A percentile compares a stretch with the other conserved stretches of the same genome.
phyloP scores from a whole-genome alignment of 2,329 filamentous ascomycete species.

The Trichoderma sp. region DNA sequence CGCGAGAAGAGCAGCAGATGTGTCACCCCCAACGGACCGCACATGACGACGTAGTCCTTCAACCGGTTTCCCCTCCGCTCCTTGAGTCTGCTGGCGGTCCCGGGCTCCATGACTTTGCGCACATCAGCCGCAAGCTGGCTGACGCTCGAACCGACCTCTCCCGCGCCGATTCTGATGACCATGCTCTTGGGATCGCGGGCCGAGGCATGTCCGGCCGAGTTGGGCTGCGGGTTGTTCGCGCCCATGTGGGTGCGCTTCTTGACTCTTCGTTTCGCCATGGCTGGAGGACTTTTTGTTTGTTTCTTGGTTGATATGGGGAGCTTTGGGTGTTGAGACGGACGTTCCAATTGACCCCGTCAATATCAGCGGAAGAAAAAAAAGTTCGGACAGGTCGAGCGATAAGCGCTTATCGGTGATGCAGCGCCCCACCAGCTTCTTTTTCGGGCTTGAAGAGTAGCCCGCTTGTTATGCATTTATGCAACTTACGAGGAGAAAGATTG shows the following conservation, averaged over 20 bases:
- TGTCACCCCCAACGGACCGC: constrained; percentile 87
- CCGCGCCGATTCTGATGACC: constrained; percentile 95
- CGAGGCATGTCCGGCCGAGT: constrained; percentile 62
- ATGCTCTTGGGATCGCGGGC: constrained; percentile 85
- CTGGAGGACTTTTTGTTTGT: constrained; percentile 31
- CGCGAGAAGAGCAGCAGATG: constrained; percentile 93
- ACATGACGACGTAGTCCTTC: constrained; percentile 93
- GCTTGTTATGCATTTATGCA: background rate
- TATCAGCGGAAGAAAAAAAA: constrained; percentile 40
- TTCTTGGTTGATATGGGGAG: background rate
- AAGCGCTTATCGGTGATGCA: constrained; percentile 38
- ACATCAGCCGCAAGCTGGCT: constrained; percentile 92
- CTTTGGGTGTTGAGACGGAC: background rate
- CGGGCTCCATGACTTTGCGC: constrained; percentile 91
- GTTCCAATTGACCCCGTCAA: constrained; percentile 5
- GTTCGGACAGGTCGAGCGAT: constrained; percentile 40
- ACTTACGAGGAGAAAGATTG: background rate
- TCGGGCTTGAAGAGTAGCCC: background rate
- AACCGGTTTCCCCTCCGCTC: constrained; percentile 87
- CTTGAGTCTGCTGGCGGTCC: constrained; percentile 85
- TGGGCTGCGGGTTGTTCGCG: constrained; percentile 61
- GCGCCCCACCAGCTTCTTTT: constrained; percentile 43
- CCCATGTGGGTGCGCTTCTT: constrained; percentile 89
- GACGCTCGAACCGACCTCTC: constrained; percentile 87
- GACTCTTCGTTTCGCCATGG: constrained; percentile 77